These are phyloP conservation scores for Triticum turgidum DNA, from an alignment of 176 grass and related monocot species.

Conservation along the genomic window DNA sequence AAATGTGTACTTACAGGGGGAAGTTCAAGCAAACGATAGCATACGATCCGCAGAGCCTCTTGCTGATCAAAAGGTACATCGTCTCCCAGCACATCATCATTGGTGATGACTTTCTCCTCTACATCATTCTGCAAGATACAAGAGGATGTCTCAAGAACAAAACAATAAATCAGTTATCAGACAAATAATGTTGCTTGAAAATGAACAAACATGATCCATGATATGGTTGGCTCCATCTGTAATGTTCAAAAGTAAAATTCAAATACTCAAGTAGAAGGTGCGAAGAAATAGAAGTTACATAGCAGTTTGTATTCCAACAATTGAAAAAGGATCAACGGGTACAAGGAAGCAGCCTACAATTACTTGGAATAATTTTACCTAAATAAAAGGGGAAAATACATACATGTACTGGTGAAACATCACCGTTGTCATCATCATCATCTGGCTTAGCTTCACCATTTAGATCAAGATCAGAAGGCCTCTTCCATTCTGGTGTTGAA, in stretches of 20 bases:
- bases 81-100: constrained; percentile 91
- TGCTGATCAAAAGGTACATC: constrained; percentile 75
- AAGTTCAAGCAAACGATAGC: constrained; percentile 87
- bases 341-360: constrained; percentile 12
- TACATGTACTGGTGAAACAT: constrained; percentile 51
- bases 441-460: constrained; percentile 97
- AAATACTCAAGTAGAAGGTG: neutral
- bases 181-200: neutral
- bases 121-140: constrained; percentile 58
- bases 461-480: constrained; percentile 82
- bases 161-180: neutral
- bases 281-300: neutral
- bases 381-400: constrained; percentile 29
- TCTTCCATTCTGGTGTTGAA: constrained; percentile 93
- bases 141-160: constrained; percentile 1
- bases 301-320: constrained; percentile 9
- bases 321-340: neutral
- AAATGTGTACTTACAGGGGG: constrained; percentile 49
- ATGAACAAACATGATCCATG: neutral
- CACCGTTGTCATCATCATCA: constrained; percentile 70
- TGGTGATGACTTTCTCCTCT: constrained; percentile 76
- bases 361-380: neutral
- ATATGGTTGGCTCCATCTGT: constrained; percentile 2
- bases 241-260: constrained; percentile 3
- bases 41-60: constrained; percentile 67